Evolutionary conservation across 2,329 filamentous ascomycete genomes (phyloP), one percentile per base, ranked within the genome.

Genomic region (Colletotrichum truncatum): DNA sequence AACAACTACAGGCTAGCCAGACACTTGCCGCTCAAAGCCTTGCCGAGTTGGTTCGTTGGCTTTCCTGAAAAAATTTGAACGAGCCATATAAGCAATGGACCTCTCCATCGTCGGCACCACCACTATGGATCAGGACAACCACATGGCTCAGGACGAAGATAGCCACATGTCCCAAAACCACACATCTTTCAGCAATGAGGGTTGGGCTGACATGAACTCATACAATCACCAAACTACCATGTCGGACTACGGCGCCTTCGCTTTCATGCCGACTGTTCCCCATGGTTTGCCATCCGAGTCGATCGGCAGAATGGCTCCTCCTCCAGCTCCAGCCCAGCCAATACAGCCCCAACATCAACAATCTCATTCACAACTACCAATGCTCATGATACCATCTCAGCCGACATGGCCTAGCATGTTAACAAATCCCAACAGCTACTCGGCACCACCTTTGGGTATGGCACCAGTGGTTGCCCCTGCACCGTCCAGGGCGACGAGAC

Each of bases 361-460:
- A 64, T 81, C 62, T 12, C 78, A 82, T 58, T 72, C 80, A 9
- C 87, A 87, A 67, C 79, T 92, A 18, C 88, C 92, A 21, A 90
- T 92, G 74, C 81, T 94, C 69, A 89, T 93, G 71, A 91, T 92
- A 81, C 89, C 90, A 21, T 84, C 84, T 48, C 85, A 90, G 68
- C 76, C 84, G 53, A 84, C 85, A 68, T 97, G 93, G 93, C 93
- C 93, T 7, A 95, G 92, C 76, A 91, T 94, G 86, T 82, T 95
- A 75, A 92, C 91, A 46, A 91, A 91, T 69, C 91, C 92, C 45
- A 83, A 87, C 43, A 87, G 78, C 69, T 93, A 88, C 73, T 84
- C 88, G 45, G 84, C 89, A 39, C 82, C 87, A 41, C 84, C 86
- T 12, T 76, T 88, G 54, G 80, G 87, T 38, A 84, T 92, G 63